Evolutionary conservation across 164 flowering plant species (phyloP).

Genomic region (Dillenia turbinata): DNA sequence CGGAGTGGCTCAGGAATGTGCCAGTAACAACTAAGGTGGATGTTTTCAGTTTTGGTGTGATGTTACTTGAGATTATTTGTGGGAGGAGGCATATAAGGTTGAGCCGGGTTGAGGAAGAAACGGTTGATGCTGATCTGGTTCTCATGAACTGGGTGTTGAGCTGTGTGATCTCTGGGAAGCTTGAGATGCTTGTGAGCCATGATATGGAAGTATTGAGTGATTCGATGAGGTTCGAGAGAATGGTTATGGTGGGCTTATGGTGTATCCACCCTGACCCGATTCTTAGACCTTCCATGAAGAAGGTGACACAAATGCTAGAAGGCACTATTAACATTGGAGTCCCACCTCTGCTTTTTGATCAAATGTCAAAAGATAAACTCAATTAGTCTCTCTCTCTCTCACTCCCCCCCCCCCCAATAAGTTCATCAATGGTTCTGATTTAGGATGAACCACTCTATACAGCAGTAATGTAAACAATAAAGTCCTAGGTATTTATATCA

Average conservation of each 20-base stretch:
- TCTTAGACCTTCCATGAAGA: conserved; percentile 4
- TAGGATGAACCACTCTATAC: no score
- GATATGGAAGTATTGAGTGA: conserved; percentile 11
- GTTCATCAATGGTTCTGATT: no score
- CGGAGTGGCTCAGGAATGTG: conserved; percentile 9
- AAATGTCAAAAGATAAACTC: conserved; percentile 1
- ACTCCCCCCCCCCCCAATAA: no score
- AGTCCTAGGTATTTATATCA: no score
- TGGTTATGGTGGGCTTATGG: background rate
- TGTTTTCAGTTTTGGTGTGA: conserved; percentile 19
- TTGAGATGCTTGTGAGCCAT: conserved; percentile 6
- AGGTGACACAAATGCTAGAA: conserved; percentile 10
- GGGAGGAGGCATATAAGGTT: conserved; percentile 16
- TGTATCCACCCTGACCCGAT: no score
- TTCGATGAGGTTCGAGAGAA: conserved; percentile 16
- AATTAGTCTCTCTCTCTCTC: background rate
- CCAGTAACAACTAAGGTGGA: conserved; percentile 12
- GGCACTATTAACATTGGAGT: conserved; percentile 7
- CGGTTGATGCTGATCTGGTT: conserved; percentile 10
- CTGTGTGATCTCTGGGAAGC: conserved; percentile 8
- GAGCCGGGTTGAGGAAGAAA: conserved; percentile 16
- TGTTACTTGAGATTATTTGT: conserved; percentile 18
- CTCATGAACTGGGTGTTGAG: conserved; percentile 12
- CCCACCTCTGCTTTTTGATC: conserved; percentile 5
- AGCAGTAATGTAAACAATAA: no score